A percentile compares a stretch with the other conserved stretches of the same genome.
These are phyloP conservation scores for Flagelloscypha sp. DNA, from an alignment of 768 basidiomycete genomes.

Conservation along the genomic window DNA sequence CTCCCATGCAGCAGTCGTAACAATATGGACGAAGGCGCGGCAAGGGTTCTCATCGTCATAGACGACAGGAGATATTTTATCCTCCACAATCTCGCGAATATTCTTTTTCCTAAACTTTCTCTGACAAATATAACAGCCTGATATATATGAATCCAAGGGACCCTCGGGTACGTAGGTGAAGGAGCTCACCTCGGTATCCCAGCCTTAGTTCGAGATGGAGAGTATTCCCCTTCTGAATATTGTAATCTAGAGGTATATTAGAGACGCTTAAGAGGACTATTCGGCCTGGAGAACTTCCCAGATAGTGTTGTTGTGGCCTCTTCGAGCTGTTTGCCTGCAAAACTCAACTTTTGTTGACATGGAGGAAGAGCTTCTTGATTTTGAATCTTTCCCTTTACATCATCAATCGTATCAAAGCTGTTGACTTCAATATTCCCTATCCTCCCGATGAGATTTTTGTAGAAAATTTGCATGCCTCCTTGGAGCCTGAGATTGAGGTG, in stretches of 20 bases:
- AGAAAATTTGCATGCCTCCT: too few species aligned
- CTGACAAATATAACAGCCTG: too few species aligned
- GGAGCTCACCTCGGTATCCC: slow-evolving; percentile 30
- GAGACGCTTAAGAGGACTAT: too few species aligned
- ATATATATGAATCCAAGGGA: too few species aligned
- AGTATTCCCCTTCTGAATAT: slow-evolving; percentile 66
- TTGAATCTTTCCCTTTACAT: slow-evolving; percentile 38
- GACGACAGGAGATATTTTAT: background rate
- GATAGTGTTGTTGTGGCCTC: slow-evolving; percentile 54
- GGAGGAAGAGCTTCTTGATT: slow-evolving; percentile 28
- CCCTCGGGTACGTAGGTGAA: too few species aligned
- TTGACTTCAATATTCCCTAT: too few species aligned
- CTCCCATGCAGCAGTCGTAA: background rate
- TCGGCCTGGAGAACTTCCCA: too few species aligned
- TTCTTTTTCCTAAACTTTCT: background rate
- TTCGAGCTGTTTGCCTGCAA: slow-evolving; percentile 57
- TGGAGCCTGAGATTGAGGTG: too few species aligned
- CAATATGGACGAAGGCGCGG: background rate
- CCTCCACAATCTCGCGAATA: background rate
- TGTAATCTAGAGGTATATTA: slow-evolving; percentile 51
- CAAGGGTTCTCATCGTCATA: background rate
- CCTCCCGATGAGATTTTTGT: slow-evolving; percentile 52
- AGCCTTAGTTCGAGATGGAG: slow-evolving; percentile 39
- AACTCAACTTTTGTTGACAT: slow-evolving; percentile 50
- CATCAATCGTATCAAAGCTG: too few species aligned